Percentiles rank a stretch among this genome's conserved stretches.
phyloP scores from a whole-genome alignment of 1,284 basidiomycete species.

The Heterobasidion irregulare region DNA sequence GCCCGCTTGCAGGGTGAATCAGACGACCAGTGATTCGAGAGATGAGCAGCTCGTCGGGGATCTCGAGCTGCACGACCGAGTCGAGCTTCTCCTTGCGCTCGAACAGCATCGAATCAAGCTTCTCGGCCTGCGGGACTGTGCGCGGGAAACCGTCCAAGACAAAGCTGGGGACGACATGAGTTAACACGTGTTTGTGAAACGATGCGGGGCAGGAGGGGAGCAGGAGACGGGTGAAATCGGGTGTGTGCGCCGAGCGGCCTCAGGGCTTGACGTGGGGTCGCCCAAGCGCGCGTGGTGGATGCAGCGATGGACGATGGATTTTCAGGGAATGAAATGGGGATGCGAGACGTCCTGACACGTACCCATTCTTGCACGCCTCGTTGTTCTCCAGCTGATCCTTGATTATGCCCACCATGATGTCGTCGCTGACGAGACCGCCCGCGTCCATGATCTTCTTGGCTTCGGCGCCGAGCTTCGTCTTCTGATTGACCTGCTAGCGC shows the following conservation, averaged over 20 bases:
- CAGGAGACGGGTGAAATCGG: neutral
- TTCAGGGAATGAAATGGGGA: neutral
- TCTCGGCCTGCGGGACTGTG: conserved; percentile 95
- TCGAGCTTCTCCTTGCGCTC: conserved; percentile 82
- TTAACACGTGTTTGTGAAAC: neutral
- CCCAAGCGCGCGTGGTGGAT: too few species aligned
- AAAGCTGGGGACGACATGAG: conserved; percentile 55
- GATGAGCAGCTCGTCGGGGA: conserved; percentile 93
- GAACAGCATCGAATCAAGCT: conserved; percentile 88
- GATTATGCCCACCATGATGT: conserved; percentile 98
- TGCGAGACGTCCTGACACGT: conserved; percentile 11
- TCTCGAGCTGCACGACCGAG: conserved; percentile 86
- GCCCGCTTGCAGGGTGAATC: conserved; percentile 83
- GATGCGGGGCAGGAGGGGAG: neutral
- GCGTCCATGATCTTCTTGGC: conserved; percentile 99
- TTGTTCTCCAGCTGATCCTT: conserved; percentile 94
- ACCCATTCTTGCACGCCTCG: conserved; percentile 91
- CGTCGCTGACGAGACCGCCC: conserved; percentile 90
- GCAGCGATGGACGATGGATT: too few species aligned
- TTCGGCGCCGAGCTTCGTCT: conserved; percentile 83
- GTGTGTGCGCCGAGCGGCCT: neutral
- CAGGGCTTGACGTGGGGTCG: too few species aligned
- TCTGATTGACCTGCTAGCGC: conserved; percentile 84
- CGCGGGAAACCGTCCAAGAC: conserved; percentile 98
- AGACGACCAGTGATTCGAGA: conserved; percentile 96